Evolutionary conservation across 371 early-diverging fungal species (phyloP), one percentile per base, ranked within the genome.

Genomic region (Mucor mucedo): DNA sequence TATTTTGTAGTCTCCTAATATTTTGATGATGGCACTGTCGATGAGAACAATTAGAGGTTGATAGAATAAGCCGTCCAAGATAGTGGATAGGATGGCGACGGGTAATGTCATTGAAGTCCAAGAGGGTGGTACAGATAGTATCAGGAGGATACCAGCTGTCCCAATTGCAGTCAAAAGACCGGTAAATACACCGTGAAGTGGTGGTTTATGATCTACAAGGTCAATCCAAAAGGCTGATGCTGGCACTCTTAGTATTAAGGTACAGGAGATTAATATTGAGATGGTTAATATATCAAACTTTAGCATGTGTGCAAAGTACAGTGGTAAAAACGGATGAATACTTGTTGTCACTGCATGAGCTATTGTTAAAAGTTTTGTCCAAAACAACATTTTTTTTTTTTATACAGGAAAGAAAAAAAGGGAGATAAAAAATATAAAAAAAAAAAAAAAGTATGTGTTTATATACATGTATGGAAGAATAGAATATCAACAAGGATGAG

Each of bases 281-380:
- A 78, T 65, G 11, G 54, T 65, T 14, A 52, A 57, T 9, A 73
- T 60, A 29, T 67, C 54, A 48, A 76, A 71, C 8, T 68, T 58
- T n/a, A 78, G 62, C 30, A 71, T 63, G 59, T 76, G 76, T 28
- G 68, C 53, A 49, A 73, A 68, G 38, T 76, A 78, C n/a, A 78
- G 45, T 14, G 63, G 57, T 41, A 78, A 44, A 58, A 63, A 78
- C 16, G 72, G 66, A 39, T 76, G 79, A 10, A 76, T 64, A 52
- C 79, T 78, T n/a, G 61, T 66, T 11, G 79, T 70, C 10, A 66
- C 57, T 29, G 72, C 73, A 69, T 76, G 79, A 7, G 76, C 70
- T 52, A 66, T 68, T 55, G 69, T 76, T 39, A 78, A 65, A 16
- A 78, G 55, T 58, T 78, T 78, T 53, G 79, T 73, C 79, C 79